phyloP scores from a whole-genome alignment of 345 rosid genomes.

The Garcia nutans region DNA sequence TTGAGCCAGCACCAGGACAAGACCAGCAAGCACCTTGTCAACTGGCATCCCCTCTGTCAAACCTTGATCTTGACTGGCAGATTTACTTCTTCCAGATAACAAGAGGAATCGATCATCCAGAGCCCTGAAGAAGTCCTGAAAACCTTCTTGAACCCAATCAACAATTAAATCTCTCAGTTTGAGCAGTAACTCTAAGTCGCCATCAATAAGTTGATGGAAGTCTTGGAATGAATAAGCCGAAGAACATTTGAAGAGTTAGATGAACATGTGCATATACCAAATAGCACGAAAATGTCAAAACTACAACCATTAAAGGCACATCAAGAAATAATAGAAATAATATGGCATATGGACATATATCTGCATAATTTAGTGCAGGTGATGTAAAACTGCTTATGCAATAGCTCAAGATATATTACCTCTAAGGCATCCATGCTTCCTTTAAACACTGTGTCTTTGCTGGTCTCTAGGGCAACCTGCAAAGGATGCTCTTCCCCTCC shows the following conservation, averaged over 20 bases:
- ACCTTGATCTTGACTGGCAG: slow-evolving; percentile 47
- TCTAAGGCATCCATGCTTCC: slow-evolving; percentile 78
- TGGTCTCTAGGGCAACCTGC: slow-evolving; percentile 64
- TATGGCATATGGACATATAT: not conserved
- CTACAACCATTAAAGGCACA: not conserved
- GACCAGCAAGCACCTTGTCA: slow-evolving; percentile 64
- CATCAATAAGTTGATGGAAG: slow-evolving; percentile 79
- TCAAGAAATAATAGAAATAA: not conserved
- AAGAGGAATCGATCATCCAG: slow-evolving; percentile 60
- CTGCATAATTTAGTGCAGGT: slow-evolving; percentile 3
- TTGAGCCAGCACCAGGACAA: slow-evolving; percentile 85
- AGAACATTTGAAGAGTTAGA: slow-evolving; percentile 20
- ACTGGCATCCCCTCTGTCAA: slow-evolving; percentile 44
- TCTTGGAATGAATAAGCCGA: slow-evolving; percentile 45
- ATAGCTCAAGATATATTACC: slow-evolving; percentile 43
- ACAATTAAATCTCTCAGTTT: slow-evolving; percentile 60
- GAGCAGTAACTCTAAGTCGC: slow-evolving; percentile 53
- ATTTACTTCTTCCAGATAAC: slow-evolving; percentile 75
- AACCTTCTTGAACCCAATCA: slow-evolving; percentile 92
- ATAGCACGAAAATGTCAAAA: slow-evolving; percentile 1
- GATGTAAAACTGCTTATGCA: not conserved
- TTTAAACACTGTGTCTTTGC: slow-evolving; percentile 75
- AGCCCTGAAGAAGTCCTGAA: slow-evolving; percentile 77
- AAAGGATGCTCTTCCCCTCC: slow-evolving; percentile 51
- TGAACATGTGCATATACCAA: slow-evolving; percentile 7